These are phyloP conservation scores for Didymella pomorum DNA, from an alignment of 2,329 filamentous ascomycete genomes.

Conservation along the genomic window DNA sequence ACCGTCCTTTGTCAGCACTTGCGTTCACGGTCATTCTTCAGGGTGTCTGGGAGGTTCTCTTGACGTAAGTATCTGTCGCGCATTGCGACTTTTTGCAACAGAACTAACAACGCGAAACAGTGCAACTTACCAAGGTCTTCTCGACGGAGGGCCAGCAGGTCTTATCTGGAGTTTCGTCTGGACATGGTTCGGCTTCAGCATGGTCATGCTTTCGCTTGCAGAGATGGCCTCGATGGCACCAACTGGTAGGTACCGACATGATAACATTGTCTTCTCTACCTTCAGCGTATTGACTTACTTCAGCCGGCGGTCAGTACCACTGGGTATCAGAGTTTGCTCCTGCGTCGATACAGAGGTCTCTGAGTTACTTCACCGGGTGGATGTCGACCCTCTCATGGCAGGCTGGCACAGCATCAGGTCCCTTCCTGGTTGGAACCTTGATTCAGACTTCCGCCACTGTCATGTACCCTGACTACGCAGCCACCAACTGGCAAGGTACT, in stretches of 20 bases:
- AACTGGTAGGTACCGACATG: constrained; percentile 17
- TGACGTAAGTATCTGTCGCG: constrained; percentile 35
- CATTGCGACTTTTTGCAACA: constrained; percentile 2
- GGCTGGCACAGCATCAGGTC: constrained; percentile 58
- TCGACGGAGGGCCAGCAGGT: constrained; percentile 44
- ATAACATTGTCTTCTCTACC: not conserved
- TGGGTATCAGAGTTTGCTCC: constrained; percentile 49
- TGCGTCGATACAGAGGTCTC: constrained; percentile 36
- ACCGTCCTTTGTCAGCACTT: constrained; percentile 43
- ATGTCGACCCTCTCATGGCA: constrained; percentile 61
- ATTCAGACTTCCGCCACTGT: constrained; percentile 56
- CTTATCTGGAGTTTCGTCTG: constrained; percentile 49
- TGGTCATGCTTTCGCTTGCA: constrained; percentile 44
- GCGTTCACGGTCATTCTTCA: constrained; percentile 47
- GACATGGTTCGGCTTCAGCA: constrained; percentile 46
- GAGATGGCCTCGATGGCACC: constrained; percentile 50
- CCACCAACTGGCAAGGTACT: constrained; percentile 59
- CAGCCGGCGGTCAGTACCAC: constrained; percentile 46
- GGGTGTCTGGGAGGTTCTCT: constrained; percentile 46
- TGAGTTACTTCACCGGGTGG: constrained; percentile 54
- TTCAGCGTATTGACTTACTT: not conserved
- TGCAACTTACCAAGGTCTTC: constrained; percentile 41
- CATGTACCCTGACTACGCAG: constrained; percentile 53
- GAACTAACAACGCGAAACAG: constrained; percentile 21
- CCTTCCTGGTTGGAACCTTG: constrained; percentile 58